Evolutionary conservation across 495 filamentous ascomycete genomes (phyloP).

Genomic region (Hypoxylon fragiforme): DNA sequence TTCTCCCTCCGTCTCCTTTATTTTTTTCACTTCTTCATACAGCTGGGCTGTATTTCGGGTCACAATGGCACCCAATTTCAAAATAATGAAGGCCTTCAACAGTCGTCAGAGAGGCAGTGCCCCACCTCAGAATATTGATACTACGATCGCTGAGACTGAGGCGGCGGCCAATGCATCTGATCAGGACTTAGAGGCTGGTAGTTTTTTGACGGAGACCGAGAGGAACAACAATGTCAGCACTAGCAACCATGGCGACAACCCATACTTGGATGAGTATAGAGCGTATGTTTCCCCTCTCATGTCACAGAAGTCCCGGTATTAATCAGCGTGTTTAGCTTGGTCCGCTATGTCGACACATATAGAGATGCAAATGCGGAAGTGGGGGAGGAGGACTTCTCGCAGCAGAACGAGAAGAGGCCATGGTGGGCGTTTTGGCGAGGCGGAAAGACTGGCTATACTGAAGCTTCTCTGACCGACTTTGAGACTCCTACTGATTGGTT

Average conservation of each 20-base stretch:
- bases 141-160: constrained; percentile 15
- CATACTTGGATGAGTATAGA: constrained; percentile 45
- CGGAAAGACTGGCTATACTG: constrained; percentile 41
- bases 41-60: constrained; percentile 36
- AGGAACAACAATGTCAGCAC: constrained; percentile 25
- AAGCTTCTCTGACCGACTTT: constrained; percentile 45
- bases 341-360: constrained; percentile 69
- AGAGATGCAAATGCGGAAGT: constrained; percentile 61
- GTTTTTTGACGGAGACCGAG: constrained; percentile 29
- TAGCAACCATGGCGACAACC: constrained; percentile 28
- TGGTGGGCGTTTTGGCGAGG: constrained; percentile 62
- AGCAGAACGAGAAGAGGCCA: constrained; percentile 47
- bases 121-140: constrained; percentile 19
- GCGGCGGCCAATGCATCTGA: no score
- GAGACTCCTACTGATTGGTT: constrained; percentile 65
- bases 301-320: neutral
- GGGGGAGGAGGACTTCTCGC: constrained; percentile 55
- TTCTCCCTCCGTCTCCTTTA: constrained; percentile 1
- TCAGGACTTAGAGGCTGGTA: constrained; percentile 33
- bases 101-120: constrained; percentile 15
- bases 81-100: constrained; percentile 26
- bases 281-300: constrained; percentile 21
- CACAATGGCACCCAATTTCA: constrained; percentile 35
- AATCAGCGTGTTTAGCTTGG: constrained; percentile 41
- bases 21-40: constrained; percentile 20